phyloP scores from a whole-genome alignment of 2,329 filamentous ascomycete species.

The Ceratocystis colombiana region DNA sequence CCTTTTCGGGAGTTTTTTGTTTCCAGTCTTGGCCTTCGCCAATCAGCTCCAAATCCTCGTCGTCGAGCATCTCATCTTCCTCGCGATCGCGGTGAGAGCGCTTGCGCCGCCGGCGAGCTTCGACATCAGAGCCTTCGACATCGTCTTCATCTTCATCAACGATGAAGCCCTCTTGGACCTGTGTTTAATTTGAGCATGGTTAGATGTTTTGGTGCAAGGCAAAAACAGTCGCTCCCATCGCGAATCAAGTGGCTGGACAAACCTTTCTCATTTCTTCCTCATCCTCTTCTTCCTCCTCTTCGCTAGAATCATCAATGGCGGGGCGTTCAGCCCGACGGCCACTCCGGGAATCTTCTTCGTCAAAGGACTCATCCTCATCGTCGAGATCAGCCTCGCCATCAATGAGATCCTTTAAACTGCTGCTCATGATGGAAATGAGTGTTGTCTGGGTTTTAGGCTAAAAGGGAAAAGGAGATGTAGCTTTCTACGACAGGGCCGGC shows the following conservation, averaged over 20 bases:
- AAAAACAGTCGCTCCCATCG: neutral
- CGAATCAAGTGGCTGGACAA: conserved; percentile 24
- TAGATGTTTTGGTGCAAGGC: conserved; percentile 13
- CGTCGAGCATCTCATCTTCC: conserved; percentile 80
- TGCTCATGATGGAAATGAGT: conserved; percentile 41
- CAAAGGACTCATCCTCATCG: conserved; percentile 72
- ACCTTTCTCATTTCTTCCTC: conserved; percentile 78
- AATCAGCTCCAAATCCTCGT: conserved; percentile 92
- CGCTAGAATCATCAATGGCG: conserved; percentile 61
- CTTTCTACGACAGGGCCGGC: neutral
- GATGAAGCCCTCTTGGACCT: conserved; percentile 93
- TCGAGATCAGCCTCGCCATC: conserved; percentile 78
- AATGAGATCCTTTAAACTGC: conserved; percentile 63
- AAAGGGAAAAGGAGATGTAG: neutral
- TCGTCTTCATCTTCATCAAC: conserved; percentile 81
- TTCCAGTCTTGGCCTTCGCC: conserved; percentile 59
- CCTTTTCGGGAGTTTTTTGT: conserved; percentile 57
- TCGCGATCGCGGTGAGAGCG: conserved; percentile 65
- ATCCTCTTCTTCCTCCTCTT: conserved; percentile 86
- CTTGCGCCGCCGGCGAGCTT: conserved; percentile 58
- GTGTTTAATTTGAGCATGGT: conserved; percentile 11
- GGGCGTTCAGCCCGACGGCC: conserved; percentile 12
- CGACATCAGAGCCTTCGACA: conserved; percentile 52
- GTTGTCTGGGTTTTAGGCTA: neutral
- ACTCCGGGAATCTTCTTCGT: conserved; percentile 54